phyloP scores from a whole-genome alignment of 805 yeast genomes.

The Blastobotrys robertii region DNA sequence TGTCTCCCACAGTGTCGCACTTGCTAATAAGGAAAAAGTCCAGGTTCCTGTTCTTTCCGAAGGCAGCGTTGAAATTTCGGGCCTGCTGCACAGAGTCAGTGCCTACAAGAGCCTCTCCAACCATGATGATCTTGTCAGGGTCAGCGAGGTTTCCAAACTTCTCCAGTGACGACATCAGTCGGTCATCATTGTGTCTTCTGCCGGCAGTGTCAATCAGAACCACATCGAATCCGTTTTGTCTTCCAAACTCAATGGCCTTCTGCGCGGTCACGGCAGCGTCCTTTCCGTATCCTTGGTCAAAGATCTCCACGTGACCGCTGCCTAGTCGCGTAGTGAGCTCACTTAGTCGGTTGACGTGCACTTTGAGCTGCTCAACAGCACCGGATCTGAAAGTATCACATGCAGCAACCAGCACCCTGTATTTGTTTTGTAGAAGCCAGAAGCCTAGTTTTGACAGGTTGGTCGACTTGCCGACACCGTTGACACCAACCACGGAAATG shows the following conservation, averaged over 20 bases:
- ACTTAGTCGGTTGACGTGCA: conserved; percentile 78
- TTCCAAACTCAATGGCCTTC: conserved; percentile 77
- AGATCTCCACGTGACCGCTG: conserved; percentile 54
- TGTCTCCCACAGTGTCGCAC: conserved; percentile 95
- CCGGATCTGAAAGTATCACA: conserved; percentile 98
- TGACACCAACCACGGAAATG: conserved; percentile 95
- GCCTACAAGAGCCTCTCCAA: conserved; percentile 95
- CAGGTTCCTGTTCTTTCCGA: conserved; percentile 69
- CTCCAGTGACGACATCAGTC: conserved; percentile 90
- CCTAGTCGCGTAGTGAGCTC: conserved; percentile 49
- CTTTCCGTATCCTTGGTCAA: conserved; percentile 94
- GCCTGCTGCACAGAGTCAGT: conserved; percentile 97
- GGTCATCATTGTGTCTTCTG: conserved; percentile 88
- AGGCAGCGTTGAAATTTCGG: conserved; percentile 81
- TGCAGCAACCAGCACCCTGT: conserved; percentile 82
- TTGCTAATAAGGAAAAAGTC: conserved; percentile 91
- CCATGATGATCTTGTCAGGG: conserved; percentile 96
- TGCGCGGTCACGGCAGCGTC: conserved; percentile 94
- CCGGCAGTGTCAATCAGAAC: conserved; percentile 97
- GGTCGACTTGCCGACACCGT: conserved; percentile 97
- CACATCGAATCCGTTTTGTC: conserved; percentile 61
- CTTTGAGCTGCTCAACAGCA: conserved; percentile 95
- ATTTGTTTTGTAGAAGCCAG: conserved; percentile 87
- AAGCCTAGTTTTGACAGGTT: conserved; percentile 89
- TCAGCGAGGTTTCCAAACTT: conserved; percentile 92